A percentile compares a stretch with the other conserved stretches of the same genome.
These are phyloP conservation scores for Medicago ruthenica DNA, from an alignment of 306 rosid species.

Conservation along the genomic window DNA sequence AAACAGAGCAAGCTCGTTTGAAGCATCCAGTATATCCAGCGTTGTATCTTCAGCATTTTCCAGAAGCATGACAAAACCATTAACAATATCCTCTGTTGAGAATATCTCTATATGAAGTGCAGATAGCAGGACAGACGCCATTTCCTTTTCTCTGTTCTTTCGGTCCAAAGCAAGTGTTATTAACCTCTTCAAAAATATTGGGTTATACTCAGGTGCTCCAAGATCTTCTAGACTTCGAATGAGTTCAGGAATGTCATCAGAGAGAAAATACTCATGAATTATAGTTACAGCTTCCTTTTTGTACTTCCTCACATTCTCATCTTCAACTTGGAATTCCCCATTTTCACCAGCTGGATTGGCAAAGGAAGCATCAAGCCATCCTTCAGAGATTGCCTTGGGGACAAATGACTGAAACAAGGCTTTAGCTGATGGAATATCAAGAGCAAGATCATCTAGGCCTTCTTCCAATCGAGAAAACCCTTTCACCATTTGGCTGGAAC, in stretches of 20 bases:
- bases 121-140: slow-evolving; percentile 96
- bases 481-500: slow-evolving; percentile 97
- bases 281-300: slow-evolving; percentile 85
- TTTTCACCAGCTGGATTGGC: slow-evolving; percentile 61
- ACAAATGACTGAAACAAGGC: slow-evolving; percentile 66
- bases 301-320: slow-evolving; percentile 69
- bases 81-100: slow-evolving; percentile 87
- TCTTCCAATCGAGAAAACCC: slow-evolving; percentile 92
- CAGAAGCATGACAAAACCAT: slow-evolving; percentile 85
- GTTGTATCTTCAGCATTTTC: slow-evolving; percentile 96
- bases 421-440: slow-evolving; percentile 91
- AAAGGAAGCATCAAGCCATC: slow-evolving; percentile 94
- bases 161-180: slow-evolving; percentile 96
- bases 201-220: slow-evolving; percentile 75
- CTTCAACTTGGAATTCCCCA: slow-evolving; percentile 63
- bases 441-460: slow-evolving; percentile 96
- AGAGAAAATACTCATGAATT: slow-evolving; percentile 90
- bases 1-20: slow-evolving; percentile 92
- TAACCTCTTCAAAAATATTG: slow-evolving; percentile 88
- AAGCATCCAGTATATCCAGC: slow-evolving; percentile 93
- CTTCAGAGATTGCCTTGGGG: slow-evolving; percentile 81
- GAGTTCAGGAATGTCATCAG: slow-evolving; percentile 97
- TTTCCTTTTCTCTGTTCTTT: slow-evolving; percentile 97
- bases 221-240: slow-evolving; percentile 91
- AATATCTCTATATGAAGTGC: slow-evolving; percentile 96